A percentile compares a stretch with the other conserved stretches of the same genome.
These are phyloP conservation scores for Spergularia marina DNA, from an alignment of 148 eudicot species.

Conservation along the genomic window DNA sequence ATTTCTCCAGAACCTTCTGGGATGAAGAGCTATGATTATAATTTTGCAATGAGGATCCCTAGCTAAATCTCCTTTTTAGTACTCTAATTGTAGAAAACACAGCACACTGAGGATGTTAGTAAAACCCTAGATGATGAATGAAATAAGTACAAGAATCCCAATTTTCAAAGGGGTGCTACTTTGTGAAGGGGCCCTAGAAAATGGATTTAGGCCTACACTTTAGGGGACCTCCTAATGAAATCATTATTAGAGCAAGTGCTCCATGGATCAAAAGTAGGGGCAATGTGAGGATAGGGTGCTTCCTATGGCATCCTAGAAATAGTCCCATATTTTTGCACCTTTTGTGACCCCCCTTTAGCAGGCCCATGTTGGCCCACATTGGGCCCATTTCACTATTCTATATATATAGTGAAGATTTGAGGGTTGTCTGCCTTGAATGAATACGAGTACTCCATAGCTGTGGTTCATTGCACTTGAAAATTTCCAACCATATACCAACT, in stretches of 20 bases:
- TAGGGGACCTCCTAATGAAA: not conserved
- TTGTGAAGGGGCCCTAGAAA: conserved; percentile 1
- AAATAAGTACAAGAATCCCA: not conserved
- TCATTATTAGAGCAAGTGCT: conserved; percentile 5
- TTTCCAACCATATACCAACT: not conserved
- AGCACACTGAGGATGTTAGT: not conserved
- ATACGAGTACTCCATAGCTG: not conserved
- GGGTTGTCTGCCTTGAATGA: not conserved
- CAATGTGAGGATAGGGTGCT: conserved; percentile 21
- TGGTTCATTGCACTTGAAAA: conserved; percentile 1
- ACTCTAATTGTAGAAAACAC: not conserved
- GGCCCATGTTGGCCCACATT: not conserved
- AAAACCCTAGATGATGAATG: conserved; percentile 2
- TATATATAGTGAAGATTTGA: not conserved
- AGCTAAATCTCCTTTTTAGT: no score
- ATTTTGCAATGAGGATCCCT: no score
- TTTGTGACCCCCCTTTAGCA: not conserved
- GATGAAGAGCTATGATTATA: no score
- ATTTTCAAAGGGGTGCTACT: conserved; percentile 1
- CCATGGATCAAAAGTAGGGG: not conserved
- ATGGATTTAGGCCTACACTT: not conserved
- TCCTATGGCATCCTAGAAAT: not conserved
- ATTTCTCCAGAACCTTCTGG: no score
- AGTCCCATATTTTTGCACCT: conserved; percentile 7
- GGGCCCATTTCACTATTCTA: not conserved